Evolutionary conservation across 805 yeast species (phyloP), one percentile per base, ranked within the genome.

Genomic region (Naumovozyma castellii): DNA sequence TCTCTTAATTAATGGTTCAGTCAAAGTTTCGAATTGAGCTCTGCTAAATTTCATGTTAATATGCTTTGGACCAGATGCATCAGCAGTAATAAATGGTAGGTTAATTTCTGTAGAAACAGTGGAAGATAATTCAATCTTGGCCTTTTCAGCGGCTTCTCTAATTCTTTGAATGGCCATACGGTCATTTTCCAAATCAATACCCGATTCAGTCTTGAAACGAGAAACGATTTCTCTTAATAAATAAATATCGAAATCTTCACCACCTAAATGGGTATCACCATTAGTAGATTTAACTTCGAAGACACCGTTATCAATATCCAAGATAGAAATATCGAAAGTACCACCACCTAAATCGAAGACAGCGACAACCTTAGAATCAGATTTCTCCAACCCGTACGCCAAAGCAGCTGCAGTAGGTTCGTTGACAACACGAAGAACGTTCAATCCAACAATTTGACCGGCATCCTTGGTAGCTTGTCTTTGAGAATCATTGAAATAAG

Each of bases 301-400:
- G 52, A 87, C 97, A 75, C 97, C 97, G 63, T 87, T 86, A 71
- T 88, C 95, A 57, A 87, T 88, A 74, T 88, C 97, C 62, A 87
- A 76, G 64, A 87, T 84, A 56, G 97, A 87, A 68, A 87, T 82
- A 82, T 87, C 97, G 65, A 87, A 87, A 59, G 97, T 87, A 79
- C 97, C 97, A 68, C 97, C 97, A 79, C 97, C 97, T 61, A 87
- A 76, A 71, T 87, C 97, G 72, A 88, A 87, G 51, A 87, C 97
- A 47, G 97, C 97, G 56, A 87, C 94, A 47, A 83, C 82, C 69
- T 79, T 80, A 59, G 79, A 73, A 53, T 75, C 80, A 31, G 68
- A 55, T 72, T 82, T 83, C 71, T 86, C 95, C 59, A 86, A 73
- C 71, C 96, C 96, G 68, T 86, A 86, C 49, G 96, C 96, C 59